Conservation (phyloP, 2,329 filamentous ascomycete genomes). For the Ceratocystis eucalypticola region DNA sequence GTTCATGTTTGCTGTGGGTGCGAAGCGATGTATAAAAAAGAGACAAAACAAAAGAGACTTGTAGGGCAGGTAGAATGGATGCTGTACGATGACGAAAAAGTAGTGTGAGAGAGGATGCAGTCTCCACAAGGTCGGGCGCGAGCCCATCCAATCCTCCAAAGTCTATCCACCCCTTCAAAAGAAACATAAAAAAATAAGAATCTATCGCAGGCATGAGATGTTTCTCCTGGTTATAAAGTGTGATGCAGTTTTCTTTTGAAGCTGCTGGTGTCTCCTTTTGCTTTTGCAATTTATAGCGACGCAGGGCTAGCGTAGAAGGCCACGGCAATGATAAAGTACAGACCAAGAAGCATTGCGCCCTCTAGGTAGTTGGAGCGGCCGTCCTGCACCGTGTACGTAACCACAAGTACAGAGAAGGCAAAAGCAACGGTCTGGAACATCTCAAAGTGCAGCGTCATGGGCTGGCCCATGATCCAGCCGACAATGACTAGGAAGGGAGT, state of each 20-base stretch:
- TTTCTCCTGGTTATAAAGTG: background rate
- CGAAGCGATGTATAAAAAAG: background rate
- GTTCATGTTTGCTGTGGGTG: no score
- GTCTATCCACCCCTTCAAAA: background rate
- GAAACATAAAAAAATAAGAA: background rate
- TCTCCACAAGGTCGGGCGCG: no score
- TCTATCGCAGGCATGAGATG: background rate
- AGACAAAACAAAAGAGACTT: background rate
- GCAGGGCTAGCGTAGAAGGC: conserved; percentile 44
- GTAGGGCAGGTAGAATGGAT: background rate
- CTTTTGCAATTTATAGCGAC: conserved; percentile 19
- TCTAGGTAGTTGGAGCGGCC: conserved; percentile 77
- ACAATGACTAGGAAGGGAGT: conserved; percentile 69
- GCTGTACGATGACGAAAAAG: no score
- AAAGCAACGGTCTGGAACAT: conserved; percentile 79
- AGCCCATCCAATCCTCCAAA: no score
- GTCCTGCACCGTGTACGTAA: conserved; percentile 65
- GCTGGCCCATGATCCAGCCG: conserved; percentile 59
- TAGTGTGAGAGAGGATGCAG: no score
- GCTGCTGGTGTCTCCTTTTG: background rate
- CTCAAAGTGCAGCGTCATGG: conserved; percentile 71
- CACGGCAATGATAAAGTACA: conserved; percentile 47
- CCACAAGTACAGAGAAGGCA: conserved; percentile 60
- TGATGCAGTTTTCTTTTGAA: background rate
- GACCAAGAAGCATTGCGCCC: conserved; percentile 50